Percentiles rank a stretch among this genome's conserved stretches.
phyloP scores from a whole-genome alignment of 2,329 filamentous ascomycete species.

The Ploettnerulaceae sp. region DNA sequence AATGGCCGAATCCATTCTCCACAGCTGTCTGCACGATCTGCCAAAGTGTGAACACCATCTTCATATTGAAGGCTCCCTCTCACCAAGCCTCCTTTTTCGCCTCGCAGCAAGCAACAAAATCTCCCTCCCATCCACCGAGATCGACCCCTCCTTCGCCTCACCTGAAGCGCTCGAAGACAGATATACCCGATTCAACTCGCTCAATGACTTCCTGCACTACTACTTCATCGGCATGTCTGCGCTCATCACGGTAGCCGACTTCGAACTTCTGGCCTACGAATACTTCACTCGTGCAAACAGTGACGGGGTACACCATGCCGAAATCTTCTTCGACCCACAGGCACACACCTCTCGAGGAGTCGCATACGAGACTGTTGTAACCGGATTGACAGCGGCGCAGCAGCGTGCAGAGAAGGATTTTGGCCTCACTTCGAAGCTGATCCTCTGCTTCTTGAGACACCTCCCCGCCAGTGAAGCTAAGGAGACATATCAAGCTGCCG shows the following conservation, averaged over 20 bases:
- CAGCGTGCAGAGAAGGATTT: slow-evolving; percentile 55
- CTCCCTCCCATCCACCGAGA: slow-evolving; percentile 48
- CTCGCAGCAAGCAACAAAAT: slow-evolving; percentile 65
- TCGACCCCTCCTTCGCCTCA: slow-evolving; percentile 60
- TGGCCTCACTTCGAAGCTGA: slow-evolving; percentile 60
- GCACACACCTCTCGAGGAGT: slow-evolving; percentile 63
- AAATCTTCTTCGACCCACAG: slow-evolving; percentile 79
- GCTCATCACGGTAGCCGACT: slow-evolving; percentile 61
- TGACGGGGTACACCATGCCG: slow-evolving; percentile 66
- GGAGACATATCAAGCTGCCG: slow-evolving; percentile 41
- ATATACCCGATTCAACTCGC: slow-evolving; percentile 62
- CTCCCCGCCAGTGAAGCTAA: slow-evolving; percentile 56
- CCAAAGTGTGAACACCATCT: slow-evolving; percentile 82
- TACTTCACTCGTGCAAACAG: slow-evolving; percentile 62
- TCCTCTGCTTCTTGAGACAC: slow-evolving; percentile 69
- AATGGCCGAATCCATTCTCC: slow-evolving; percentile 12
- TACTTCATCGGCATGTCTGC: slow-evolving; percentile 75
- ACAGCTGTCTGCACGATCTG: slow-evolving; percentile 53
- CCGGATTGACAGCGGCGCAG: slow-evolving; percentile 58
- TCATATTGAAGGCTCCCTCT: slow-evolving; percentile 72
- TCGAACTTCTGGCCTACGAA: slow-evolving; percentile 64
- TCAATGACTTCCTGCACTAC: slow-evolving; percentile 74
- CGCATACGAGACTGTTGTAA: slow-evolving; percentile 56
- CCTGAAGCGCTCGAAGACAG: slow-evolving; percentile 53
- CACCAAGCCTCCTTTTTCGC: slow-evolving; percentile 63